These are phyloP conservation scores for Thelonectria discophora DNA, from an alignment of 2,329 filamentous ascomycete genomes.

Conservation along the genomic window DNA sequence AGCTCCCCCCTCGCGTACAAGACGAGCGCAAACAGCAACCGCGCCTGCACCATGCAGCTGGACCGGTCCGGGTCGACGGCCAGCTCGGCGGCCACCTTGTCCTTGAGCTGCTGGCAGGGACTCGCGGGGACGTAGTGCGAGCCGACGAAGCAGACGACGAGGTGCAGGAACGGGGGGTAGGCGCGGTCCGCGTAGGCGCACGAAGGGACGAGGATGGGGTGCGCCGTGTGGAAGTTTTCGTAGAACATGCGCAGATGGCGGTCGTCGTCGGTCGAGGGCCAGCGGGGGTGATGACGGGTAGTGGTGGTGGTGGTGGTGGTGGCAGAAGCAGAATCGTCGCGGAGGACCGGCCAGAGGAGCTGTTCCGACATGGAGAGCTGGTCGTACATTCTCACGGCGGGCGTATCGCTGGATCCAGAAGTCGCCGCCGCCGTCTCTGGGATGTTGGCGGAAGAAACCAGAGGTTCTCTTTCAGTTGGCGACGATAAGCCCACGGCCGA, in stretches of 20 bases:
- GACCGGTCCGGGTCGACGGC: slow-evolving; percentile 1
- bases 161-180: slow-evolving; percentile 26
- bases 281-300: background rate
- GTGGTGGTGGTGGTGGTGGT: background rate
- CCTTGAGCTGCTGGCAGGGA: slow-evolving; percentile 17
- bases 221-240: slow-evolving; percentile 37
- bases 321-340: background rate
- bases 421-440: background rate
- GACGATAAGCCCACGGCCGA: background rate
- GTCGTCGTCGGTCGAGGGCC: slow-evolving; percentile 25
- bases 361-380: slow-evolving; percentile 1
- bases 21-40: slow-evolving; percentile 11
- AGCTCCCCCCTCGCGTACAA: slow-evolving; percentile 13
- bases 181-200: slow-evolving; percentile 23
- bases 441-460: background rate
- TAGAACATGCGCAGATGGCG: slow-evolving; percentile 33
- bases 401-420: background rate
- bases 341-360: slow-evolving; percentile 16
- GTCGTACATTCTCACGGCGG: slow-evolving; percentile 1
- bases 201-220: slow-evolving; percentile 32
- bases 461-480: background rate
- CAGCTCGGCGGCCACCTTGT: background rate
- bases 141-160: slow-evolving; percentile 34
- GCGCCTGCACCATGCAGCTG: slow-evolving; percentile 17
- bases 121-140: slow-evolving; percentile 31